Evolutionary conservation across 768 basidiomycete genomes (phyloP).

Genomic region (Austroboletus eburneus): DNA sequence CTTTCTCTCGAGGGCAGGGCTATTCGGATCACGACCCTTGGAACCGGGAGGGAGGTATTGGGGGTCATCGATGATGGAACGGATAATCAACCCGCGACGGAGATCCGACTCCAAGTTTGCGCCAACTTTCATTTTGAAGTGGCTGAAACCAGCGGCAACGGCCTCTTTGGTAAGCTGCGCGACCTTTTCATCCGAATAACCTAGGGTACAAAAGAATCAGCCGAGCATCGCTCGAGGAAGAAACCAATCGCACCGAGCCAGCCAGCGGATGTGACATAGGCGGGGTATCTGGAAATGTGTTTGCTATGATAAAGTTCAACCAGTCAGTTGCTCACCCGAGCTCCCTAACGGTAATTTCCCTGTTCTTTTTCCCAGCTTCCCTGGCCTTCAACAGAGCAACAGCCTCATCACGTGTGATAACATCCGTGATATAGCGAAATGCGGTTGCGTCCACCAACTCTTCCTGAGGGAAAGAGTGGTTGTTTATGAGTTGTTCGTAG

Average conservation of each 20-base stretch:
- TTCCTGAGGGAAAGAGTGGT: constrained; percentile 43
- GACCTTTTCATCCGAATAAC: constrained; percentile 92
- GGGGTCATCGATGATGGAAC: constrained; percentile 94
- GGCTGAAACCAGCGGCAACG: constrained; percentile 85
- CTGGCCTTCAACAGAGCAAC: constrained; percentile 74
- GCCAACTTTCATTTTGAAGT: constrained; percentile 99
- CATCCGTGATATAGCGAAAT: constrained; percentile 91
- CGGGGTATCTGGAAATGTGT: constrained; percentile 65
- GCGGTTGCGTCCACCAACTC: constrained; percentile 72
- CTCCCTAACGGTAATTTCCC: constrained; percentile 72
- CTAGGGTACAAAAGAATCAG: constrained; percentile 30
- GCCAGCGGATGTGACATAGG: constrained; percentile 90
- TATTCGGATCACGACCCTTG: constrained; percentile 54
- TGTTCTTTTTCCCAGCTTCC: constrained; percentile 69
- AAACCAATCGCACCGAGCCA: constrained; percentile 62
- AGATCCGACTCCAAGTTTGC: constrained; percentile 77
- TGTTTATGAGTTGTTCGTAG: neutral
- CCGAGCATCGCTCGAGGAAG: neutral
- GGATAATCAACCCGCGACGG: constrained; percentile 82
- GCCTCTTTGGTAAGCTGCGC: constrained; percentile 82
- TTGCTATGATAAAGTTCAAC: neutral
- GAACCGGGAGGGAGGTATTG: constrained; percentile 64
- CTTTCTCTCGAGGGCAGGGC: constrained; percentile 71
- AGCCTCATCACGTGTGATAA: constrained; percentile 88
- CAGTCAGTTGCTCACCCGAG: constrained; percentile 44